Base-by-base conservation (phyloP, 2,329 filamentous ascomycete species). In the Nemania sp. region DNA sequence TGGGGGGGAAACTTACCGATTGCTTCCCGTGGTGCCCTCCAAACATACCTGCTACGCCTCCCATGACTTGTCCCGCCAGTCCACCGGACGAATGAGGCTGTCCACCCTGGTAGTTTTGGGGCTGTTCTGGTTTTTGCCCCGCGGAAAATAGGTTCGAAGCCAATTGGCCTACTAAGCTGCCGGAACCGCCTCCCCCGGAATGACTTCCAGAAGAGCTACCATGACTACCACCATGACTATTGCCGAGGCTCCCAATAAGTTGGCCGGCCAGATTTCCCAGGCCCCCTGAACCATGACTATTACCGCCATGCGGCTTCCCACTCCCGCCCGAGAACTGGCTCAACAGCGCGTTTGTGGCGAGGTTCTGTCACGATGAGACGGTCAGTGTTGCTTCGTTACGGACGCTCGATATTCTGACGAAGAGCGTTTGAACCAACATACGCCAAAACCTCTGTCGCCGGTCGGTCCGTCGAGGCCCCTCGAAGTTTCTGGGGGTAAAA, bases 381-480 rank as follows among this genome's bases (percentile, higher is more conserved):
- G 71, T 78, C 66, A 79, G 74, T 64, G 51, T 65, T 51, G 71
- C 61, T 66, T 45, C 66, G 56, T 54, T 63, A 72, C 73, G 76
- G 57, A 38, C 60, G 38, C 60, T 29, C 64, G 41, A 67, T 55
- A 61, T 29, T 57, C 24, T 22, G 27, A 27, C 54, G 38, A 62
- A 65, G 56, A 71, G 22, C 56, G 66, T 38, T 66, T 60, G 66
- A 62, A 70, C 56, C 49, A 64, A 85, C 89, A 78, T 86, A 92
- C 90, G 69, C 90, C 89, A 64, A 92, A 79, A 47, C 89, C 87
- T 70, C 90, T 85, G 59, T 92, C 89, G 38, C 87, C 85, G 29
- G 82, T 80, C 27, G 82, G 83, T 3, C 86, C 87, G 70, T 86
- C 85, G 22, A 82, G 74, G 51, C 60, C 85, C 73, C 86, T 82